Conservation (phyloP, 202 grass and related monocot species). For the Elaeis oleifera region DNA sequence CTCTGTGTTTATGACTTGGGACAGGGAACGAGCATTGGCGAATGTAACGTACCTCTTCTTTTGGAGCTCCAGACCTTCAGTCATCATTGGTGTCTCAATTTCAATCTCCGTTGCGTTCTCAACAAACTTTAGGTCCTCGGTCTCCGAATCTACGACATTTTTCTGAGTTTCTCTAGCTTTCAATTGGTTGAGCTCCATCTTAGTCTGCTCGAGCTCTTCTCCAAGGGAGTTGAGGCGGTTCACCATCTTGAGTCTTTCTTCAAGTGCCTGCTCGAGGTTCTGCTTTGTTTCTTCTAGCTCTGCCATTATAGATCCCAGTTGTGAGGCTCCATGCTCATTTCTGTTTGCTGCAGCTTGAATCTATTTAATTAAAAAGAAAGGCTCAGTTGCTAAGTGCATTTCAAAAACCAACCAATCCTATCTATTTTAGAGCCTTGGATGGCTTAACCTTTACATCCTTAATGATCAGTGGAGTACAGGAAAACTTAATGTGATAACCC, state of each 20-base stretch:
- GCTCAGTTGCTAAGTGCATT: too few species aligned
- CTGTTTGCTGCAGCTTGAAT: constrained; percentile 24
- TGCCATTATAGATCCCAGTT: constrained; percentile 3
- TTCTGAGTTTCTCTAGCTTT: constrained; percentile 37
- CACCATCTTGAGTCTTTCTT: constrained; percentile 62
- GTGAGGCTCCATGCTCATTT: constrained; percentile 11
- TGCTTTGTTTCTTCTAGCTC: constrained; percentile 55
- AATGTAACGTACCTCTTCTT: constrained; percentile 93
- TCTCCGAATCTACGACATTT: constrained; percentile 43
- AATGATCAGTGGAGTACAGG: too few species aligned
- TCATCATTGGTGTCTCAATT: not conserved
- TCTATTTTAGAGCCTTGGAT: too few species aligned
- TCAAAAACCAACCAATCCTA: too few species aligned
- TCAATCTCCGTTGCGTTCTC: constrained; percentile 17
- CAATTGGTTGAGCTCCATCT: constrained; percentile 53
- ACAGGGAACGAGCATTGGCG: constrained; percentile 42
- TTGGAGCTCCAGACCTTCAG: constrained; percentile 38
- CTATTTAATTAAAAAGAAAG: constrained; percentile 4
- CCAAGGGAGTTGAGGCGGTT: constrained; percentile 49
- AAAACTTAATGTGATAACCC: too few species aligned
- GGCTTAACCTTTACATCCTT: too few species aligned
- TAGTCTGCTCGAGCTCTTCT: constrained; percentile 54
- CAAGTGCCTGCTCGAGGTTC: constrained; percentile 44
- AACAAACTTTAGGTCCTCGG: constrained; percentile 49
- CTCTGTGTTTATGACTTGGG: constrained; percentile 1